A percentile compares a stretch with the other conserved stretches of the same genome.
These are phyloP conservation scores for Amanita exitialis DNA, from an alignment of 768 basidiomycete genomes.

Conservation along the genomic window DNA sequence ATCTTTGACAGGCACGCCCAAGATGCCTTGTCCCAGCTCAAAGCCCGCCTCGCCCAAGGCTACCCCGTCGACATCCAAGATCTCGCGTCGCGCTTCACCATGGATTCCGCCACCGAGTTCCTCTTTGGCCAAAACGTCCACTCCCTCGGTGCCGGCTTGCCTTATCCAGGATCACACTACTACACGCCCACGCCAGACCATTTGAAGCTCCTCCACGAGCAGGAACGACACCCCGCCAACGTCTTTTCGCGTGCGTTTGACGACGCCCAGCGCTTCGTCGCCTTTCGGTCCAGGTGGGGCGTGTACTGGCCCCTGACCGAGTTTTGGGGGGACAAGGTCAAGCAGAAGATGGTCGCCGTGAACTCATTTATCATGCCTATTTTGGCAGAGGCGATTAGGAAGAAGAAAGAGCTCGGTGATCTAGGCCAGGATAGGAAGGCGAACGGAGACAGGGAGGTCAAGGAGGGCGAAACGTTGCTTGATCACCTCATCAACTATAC, in stretches of 20 bases:
- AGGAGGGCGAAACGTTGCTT: constrained; percentile 34
- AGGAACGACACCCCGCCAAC: constrained; percentile 24
- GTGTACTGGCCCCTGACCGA: constrained; percentile 26
- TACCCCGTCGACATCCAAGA: constrained; percentile 53
- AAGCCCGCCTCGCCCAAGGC: constrained; percentile 32
- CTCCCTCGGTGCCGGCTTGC: constrained; percentile 37
- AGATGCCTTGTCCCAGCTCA: constrained; percentile 33
- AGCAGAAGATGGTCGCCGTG: constrained; percentile 31
- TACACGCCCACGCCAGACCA: constrained; percentile 13
- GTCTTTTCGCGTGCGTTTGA: constrained; percentile 40
- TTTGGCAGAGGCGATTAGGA: constrained; percentile 31
- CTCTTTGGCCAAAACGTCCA: constrained; percentile 44
- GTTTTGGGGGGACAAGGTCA: constrained; percentile 37
- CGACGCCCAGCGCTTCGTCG: constrained; percentile 27
- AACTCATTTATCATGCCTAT: constrained; percentile 42
- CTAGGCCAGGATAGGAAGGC: constrained; percentile 3
- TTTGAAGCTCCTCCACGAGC: constrained; percentile 16
- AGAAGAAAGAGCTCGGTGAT: constrained; percentile 15
- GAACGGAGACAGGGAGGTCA: constrained; percentile 15
- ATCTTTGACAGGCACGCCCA: constrained; percentile 48
- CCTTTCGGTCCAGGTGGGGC: constrained; percentile 28
- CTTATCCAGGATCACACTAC: constrained; percentile 27
- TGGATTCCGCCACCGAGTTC: constrained; percentile 58
- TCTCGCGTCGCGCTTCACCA: constrained; percentile 40
- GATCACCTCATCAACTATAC: constrained; percentile 43